Percentiles rank a stretch among this genome's conserved stretches.
phyloP scores from a whole-genome alignment of 2,329 filamentous ascomycete species.

The Zalaria obscura region DNA sequence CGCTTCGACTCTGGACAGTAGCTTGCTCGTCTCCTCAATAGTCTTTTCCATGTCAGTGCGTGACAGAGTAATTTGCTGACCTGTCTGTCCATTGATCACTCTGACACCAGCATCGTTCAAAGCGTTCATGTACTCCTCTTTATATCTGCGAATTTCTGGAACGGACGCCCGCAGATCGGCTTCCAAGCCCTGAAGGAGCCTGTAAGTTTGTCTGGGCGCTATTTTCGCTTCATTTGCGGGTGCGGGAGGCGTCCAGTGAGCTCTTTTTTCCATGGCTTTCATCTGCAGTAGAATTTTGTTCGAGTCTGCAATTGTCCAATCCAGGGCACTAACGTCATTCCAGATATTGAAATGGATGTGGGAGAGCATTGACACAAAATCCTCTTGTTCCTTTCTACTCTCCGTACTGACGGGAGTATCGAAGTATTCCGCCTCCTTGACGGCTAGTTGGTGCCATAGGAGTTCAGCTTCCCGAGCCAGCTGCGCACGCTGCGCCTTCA shows the following conservation, averaged over 20 bases:
- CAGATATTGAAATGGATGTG: constrained; percentile 8
- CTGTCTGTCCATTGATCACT: constrained; percentile 2
- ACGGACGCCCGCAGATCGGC: constrained; percentile 2
- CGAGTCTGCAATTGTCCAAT: constrained; percentile 12
- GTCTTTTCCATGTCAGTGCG: constrained; percentile 1
- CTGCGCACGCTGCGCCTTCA: constrained; percentile 3
- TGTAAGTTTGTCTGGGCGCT: constrained; percentile 1
- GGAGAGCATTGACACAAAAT: constrained; percentile 2
- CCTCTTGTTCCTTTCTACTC: constrained; percentile 2
- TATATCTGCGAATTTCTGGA: constrained; percentile 1
- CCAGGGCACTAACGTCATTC: constrained; percentile 5
- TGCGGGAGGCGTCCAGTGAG: constrained; percentile 4
- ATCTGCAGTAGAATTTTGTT: constrained; percentile 9
- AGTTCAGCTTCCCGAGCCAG: constrained; percentile 7
- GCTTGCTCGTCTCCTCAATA: constrained; percentile 1
- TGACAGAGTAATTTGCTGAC: constrained; percentile 1
- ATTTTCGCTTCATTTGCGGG: not conserved
- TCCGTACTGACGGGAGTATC: constrained; percentile 1
- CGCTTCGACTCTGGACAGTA: not conserved
- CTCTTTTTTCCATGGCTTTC: constrained; percentile 3
- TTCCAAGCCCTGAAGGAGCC: constrained; percentile 4
- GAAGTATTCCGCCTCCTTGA: constrained; percentile 7
- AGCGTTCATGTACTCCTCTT: constrained; percentile 1
- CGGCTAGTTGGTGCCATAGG: constrained; percentile 8
- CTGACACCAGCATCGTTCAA: constrained; percentile 1